phyloP scores from a whole-genome alignment of 306 rosid genomes.

The Spatholobus suberectus region DNA sequence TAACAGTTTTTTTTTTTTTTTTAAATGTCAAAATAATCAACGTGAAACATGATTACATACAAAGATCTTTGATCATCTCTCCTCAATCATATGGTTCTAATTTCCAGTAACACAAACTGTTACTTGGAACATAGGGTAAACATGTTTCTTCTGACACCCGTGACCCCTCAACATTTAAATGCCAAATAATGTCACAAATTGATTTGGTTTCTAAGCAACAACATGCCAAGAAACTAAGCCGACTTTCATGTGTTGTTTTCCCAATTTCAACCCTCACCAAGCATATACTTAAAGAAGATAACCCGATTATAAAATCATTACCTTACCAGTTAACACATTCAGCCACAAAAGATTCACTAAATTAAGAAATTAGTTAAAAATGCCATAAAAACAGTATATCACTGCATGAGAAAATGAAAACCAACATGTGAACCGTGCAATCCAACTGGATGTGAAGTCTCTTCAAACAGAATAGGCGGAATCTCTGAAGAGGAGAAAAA shows the following conservation, averaged over 20 bases:
- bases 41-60: not conserved
- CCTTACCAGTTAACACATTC: constrained; percentile 16
- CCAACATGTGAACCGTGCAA: constrained; percentile 62
- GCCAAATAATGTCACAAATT: constrained; percentile 1
- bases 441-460: constrained; percentile 57
- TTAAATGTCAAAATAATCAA: not conserved
- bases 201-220: constrained; percentile 16
- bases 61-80: not conserved
- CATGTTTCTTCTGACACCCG: constrained; percentile 6
- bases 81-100: constrained; percentile 9
- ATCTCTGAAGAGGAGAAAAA: constrained; percentile 50
- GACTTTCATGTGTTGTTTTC: not conserved
- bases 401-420: constrained; percentile 23
- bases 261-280: constrained; percentile 15
- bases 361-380: not conserved
- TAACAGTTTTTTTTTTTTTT: not conserved
- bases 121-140: not conserved
- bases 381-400: not conserved
- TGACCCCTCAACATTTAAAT: constrained; percentile 10
- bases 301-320: not conserved
- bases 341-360: constrained; percentile 28
- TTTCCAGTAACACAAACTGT: constrained; percentile 10
- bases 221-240: constrained; percentile 15
- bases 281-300: not conserved
- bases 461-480: constrained; percentile 64